phyloP scores from a whole-genome alignment of 2,329 filamentous ascomycete species.

The Emmonsia crescens region DNA sequence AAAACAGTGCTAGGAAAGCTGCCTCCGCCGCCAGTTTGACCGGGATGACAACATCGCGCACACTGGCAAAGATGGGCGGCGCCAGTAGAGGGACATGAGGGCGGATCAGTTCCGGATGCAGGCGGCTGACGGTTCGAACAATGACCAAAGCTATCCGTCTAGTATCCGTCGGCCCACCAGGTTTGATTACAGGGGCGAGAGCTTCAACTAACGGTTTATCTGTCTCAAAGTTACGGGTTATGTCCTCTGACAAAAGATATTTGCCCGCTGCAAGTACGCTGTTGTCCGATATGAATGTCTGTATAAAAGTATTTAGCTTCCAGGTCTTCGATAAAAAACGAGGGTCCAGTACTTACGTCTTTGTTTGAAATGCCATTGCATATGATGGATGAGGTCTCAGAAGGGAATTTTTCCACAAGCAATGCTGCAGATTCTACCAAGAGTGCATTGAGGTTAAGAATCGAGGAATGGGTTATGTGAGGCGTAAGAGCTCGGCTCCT shows the following conservation, averaged over 20 bases:
- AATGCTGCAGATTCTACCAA: slow-evolving; percentile 66
- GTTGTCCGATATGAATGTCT: slow-evolving; percentile 82
- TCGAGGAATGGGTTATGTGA: slow-evolving; percentile 64
- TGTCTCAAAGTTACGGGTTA: slow-evolving; percentile 56
- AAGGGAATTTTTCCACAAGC: slow-evolving; percentile 56
- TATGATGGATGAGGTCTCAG: slow-evolving; percentile 67
- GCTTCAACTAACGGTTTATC: slow-evolving; percentile 71
- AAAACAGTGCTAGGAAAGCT: slow-evolving; percentile 83
- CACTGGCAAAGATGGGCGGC: slow-evolving; percentile 74
- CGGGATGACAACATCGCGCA: slow-evolving; percentile 84
- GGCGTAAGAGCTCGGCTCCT: slow-evolving; percentile 69
- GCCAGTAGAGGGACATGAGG: slow-evolving; percentile 74
- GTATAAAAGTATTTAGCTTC: slow-evolving; percentile 16
- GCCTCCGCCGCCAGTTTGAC: slow-evolving; percentile 93
- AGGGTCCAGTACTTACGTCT: slow-evolving; percentile 46
- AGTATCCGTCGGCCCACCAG: slow-evolving; percentile 69
- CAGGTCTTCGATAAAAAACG: not conserved
- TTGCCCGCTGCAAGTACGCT: slow-evolving; percentile 83
- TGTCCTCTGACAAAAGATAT: slow-evolving; percentile 58
- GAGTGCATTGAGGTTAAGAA: slow-evolving; percentile 80
- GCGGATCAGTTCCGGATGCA: slow-evolving; percentile 67
- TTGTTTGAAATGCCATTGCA: slow-evolving; percentile 68
- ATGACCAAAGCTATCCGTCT: slow-evolving; percentile 80
- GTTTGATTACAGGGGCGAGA: slow-evolving; percentile 62
- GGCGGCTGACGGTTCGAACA: slow-evolving; percentile 69